Percentiles rank a stretch among this genome's conserved stretches.
These are phyloP conservation scores for Sparassis latifolia DNA, from an alignment of 1,284 basidiomycete genomes.

Conservation along the genomic window DNA sequence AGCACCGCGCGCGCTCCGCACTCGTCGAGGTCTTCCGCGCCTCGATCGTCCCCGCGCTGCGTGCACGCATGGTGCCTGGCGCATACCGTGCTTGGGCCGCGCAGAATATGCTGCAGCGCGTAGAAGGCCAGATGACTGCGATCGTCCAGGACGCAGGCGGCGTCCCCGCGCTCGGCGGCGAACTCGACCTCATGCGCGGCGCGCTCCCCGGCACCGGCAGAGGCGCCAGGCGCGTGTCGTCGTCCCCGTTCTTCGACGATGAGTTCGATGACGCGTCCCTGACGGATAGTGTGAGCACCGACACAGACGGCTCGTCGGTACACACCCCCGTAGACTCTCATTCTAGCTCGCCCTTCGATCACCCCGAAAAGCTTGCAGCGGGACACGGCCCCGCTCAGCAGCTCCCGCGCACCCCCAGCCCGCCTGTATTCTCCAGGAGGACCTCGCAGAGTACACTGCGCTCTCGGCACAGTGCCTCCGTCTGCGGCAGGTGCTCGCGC, in stretches of 20 bases:
- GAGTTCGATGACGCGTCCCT: constrained; percentile 25
- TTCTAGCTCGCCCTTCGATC: constrained; percentile 11
- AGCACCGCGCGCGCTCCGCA: constrained; percentile 64
- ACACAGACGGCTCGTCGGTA: constrained; percentile 49
- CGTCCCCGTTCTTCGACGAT: constrained; percentile 22
- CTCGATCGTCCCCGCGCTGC: constrained; percentile 49
- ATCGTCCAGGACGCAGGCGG: constrained; percentile 37
- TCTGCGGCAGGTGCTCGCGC: constrained; percentile 33
- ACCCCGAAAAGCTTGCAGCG: constrained; percentile 6
- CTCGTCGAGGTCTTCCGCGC: constrained; percentile 73
- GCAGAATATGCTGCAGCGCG: constrained; percentile 45
- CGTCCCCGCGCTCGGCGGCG: constrained; percentile 13
- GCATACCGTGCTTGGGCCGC: constrained; percentile 50
- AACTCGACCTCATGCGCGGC: neutral
- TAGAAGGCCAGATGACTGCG: constrained; percentile 39
- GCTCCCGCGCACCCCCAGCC: constrained; percentile 17
- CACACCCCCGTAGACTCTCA: constrained; percentile 43
- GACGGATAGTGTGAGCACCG: constrained; percentile 29
- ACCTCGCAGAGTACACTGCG: constrained; percentile 30
- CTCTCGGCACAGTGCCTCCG: constrained; percentile 32
- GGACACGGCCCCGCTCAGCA: constrained; percentile 3
- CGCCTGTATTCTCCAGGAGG: constrained; percentile 17
- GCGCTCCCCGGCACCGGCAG: neutral
- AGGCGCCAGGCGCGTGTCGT: neutral
- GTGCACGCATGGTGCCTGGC: constrained; percentile 16